Conservation (phyloP, 805 yeast species). For the Barnettozyma wickerhamii region DNA sequence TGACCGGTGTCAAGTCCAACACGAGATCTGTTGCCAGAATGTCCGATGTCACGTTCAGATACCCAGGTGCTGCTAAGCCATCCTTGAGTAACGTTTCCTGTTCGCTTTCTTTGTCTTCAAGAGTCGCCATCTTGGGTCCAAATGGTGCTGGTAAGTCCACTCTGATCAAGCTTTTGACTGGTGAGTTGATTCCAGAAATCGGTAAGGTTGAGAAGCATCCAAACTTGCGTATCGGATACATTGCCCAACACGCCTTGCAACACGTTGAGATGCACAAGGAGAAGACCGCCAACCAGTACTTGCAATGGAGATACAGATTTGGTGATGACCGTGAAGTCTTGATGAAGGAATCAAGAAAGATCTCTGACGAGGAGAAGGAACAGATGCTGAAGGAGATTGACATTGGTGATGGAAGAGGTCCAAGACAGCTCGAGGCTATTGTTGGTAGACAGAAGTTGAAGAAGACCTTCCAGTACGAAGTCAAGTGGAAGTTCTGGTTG, state of each 20-base stretch:
- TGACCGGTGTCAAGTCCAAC: slow-evolving; percentile 94
- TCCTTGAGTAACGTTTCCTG: slow-evolving; percentile 77
- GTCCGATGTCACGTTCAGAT: slow-evolving; percentile 78
- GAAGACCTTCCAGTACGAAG: slow-evolving; percentile 94
- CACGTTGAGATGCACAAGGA: slow-evolving; percentile 97
- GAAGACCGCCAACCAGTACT: slow-evolving; percentile 94
- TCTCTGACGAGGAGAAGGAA: slow-evolving; percentile 72
- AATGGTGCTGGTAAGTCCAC: slow-evolving; percentile 99
- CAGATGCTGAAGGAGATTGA: slow-evolving; percentile 77
- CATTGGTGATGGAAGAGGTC: slow-evolving; percentile 81
- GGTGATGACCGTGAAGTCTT: slow-evolving; percentile 98
- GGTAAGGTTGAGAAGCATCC: slow-evolving; percentile 98
- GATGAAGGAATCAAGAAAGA: slow-evolving; percentile 86
- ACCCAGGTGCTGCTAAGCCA: slow-evolving; percentile 87
- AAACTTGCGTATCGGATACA: slow-evolving; percentile 94
- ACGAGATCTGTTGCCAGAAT: slow-evolving; percentile 92
- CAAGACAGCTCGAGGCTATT: slow-evolving; percentile 85
- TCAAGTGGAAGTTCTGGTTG: slow-evolving; percentile 89
- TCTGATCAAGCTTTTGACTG: slow-evolving; percentile 87
- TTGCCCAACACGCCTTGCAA: slow-evolving; percentile 97
- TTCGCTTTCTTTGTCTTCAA: slow-evolving; percentile 90
- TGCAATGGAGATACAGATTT: slow-evolving; percentile 97
- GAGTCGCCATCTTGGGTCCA: slow-evolving; percentile 96
- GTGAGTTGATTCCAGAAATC: slow-evolving; percentile 77
- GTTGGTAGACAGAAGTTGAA: slow-evolving; percentile 97